Conservation (phyloP, 1,139 yeast species). For the Arxiozyma bovina region DNA sequence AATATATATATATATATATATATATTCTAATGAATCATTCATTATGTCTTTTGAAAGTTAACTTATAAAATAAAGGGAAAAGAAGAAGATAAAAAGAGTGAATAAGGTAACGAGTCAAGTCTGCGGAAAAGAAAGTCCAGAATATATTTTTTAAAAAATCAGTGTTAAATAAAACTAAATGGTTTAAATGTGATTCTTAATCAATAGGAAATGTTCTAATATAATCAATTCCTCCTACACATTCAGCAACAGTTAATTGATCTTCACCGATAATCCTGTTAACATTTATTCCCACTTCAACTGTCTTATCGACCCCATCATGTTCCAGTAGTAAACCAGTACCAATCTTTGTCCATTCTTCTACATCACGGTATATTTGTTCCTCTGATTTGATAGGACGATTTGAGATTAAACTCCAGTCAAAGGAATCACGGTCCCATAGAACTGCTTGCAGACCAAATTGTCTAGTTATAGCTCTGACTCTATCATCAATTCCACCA, state of each 20-base stretch:
- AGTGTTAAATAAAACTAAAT: neutral
- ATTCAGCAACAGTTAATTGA: constrained; percentile 75
- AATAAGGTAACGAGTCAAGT: neutral
- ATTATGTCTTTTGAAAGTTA: neutral
- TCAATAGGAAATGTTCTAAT: constrained; percentile 14
- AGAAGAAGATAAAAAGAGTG: no score
- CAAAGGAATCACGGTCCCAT: constrained; percentile 90
- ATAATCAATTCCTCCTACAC: constrained; percentile 54
- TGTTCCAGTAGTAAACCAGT: constrained; percentile 77
- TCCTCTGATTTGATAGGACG: constrained; percentile 36
- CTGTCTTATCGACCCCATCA: constrained; percentile 62
- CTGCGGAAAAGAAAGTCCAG: no score
- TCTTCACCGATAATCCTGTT: constrained; percentile 42
- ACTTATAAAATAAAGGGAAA: neutral
- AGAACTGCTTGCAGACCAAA: constrained; percentile 82
- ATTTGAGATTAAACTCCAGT: constrained; percentile 63
- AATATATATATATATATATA: no score
- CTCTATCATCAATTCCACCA: constrained; percentile 85
- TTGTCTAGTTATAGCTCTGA: constrained; percentile 67
- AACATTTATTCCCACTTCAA: constrained; percentile 56
- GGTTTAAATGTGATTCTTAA: neutral
- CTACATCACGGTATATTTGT: constrained; percentile 48
- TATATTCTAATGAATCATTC: neutral
- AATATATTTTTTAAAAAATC: no score
- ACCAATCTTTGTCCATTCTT: constrained; percentile 39